Evolutionary conservation across 331 rosid genomes (phyloP).

Genomic region (Acacia pycnantha): DNA sequence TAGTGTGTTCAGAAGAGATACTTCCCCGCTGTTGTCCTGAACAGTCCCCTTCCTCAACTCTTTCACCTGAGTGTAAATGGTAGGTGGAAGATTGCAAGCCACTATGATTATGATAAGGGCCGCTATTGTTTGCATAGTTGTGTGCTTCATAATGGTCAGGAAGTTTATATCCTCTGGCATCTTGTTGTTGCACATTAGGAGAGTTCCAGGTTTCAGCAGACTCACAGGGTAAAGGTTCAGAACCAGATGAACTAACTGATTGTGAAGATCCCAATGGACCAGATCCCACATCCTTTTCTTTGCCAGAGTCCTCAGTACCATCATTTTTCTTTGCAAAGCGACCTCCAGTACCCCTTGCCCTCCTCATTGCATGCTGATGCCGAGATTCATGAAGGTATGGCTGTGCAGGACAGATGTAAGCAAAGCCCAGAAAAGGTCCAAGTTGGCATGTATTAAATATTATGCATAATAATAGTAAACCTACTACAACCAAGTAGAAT

Average conservation of each 20-base stretch:
- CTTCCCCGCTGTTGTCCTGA: conserved; percentile 64
- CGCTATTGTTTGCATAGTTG: conserved; percentile 48
- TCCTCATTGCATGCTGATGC: conserved; percentile 94
- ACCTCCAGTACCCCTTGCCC: conserved; percentile 91
- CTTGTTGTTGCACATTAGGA: conserved; percentile 54
- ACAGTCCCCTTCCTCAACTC: conserved; percentile 79
- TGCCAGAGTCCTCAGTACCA: conserved; percentile 37
- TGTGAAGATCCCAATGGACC: conserved; percentile 72
- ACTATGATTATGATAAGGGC: conserved; percentile 50
- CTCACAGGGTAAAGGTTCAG: conserved; percentile 71
- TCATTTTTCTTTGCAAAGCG: conserved; percentile 85
- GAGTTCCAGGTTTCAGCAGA: conserved; percentile 86
- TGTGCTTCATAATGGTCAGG: conserved; percentile 29
- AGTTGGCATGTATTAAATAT: conserved; percentile 1
- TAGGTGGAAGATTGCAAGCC: conserved; percentile 58
- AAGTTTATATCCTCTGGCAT: conserved; percentile 45
- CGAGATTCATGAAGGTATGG: conserved; percentile 98
- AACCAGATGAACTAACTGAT: conserved; percentile 86
- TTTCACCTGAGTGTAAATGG: conserved; percentile 52
- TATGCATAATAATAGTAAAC: background rate
- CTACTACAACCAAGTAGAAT: background rate
- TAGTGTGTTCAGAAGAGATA: conserved; percentile 53
- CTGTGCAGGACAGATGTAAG: conserved; percentile 49
- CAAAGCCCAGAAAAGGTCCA: conserved; percentile 14
- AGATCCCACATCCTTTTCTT: conserved; percentile 57